These are phyloP conservation scores for Alisma plantagoaquatica DNA, from an alignment of 106 monocot species.

Conservation along the genomic window DNA sequence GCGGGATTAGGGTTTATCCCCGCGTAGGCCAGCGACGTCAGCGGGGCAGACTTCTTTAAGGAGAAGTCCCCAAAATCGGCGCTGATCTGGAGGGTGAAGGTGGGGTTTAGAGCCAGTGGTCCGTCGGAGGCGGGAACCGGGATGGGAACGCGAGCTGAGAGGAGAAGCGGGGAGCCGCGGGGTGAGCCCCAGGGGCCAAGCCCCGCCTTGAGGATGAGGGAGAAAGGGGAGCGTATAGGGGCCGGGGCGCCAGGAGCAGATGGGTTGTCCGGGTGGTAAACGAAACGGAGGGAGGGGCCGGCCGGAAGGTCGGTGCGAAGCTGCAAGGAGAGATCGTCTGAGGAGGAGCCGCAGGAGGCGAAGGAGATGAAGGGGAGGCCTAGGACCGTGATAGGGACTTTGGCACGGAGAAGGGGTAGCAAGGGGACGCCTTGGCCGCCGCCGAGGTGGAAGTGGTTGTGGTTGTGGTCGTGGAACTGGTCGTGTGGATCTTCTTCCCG, in stretches of 20 bases:
- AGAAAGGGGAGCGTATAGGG: neutral
- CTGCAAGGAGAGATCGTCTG: neutral
- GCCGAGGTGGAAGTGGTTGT: no score
- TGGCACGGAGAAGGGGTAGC: neutral
- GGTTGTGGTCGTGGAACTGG: no score
- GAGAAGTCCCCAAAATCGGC: neutral
- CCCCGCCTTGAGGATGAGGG: neutral
- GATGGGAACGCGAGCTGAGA: conserved; percentile 1
- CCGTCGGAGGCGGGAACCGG: no score
- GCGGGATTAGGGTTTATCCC: neutral
- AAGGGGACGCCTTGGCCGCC: no score
- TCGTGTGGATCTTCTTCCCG: no score
- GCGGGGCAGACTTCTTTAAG: neutral
- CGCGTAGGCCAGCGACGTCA: no score
- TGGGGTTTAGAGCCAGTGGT: neutral
- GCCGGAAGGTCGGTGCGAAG: neutral
- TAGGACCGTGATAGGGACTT: neutral
- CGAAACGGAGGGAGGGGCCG: conserved; percentile 1
- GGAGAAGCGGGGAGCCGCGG: neutral
- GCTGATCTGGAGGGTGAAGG: neutral
- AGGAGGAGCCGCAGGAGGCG: neutral
- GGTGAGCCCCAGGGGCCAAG: conserved; percentile 1
- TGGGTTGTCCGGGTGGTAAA: no score
- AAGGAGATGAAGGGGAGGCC: neutral
- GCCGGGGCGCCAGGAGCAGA: no score